Evolutionary conservation across 495 filamentous ascomycete species (phyloP).

Genomic region (Daldinia bambusicola): DNA sequence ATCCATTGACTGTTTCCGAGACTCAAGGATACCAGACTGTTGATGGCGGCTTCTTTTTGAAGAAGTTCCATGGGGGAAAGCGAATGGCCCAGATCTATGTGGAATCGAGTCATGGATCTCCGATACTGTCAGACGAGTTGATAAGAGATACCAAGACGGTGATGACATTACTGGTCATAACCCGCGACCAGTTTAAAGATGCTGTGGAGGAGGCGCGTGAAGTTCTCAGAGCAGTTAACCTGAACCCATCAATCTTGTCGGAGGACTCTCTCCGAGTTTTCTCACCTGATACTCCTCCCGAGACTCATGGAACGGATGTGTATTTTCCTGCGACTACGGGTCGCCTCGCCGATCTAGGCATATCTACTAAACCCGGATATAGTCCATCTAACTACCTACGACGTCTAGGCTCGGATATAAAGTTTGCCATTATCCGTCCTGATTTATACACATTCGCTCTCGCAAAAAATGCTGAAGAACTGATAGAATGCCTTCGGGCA

Average conservation of each 20-base stretch:
- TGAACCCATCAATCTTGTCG: constrained; percentile 20
- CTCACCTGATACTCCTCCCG: not conserved
- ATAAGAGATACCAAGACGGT: constrained; percentile 22
- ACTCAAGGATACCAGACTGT: constrained; percentile 36
- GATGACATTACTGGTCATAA: constrained; percentile 34
- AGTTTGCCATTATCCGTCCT: constrained; percentile 37
- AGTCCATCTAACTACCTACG: constrained; percentile 17
- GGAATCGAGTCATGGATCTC: constrained; percentile 12
- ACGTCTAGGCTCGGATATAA: constrained; percentile 17
- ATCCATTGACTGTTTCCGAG: constrained; percentile 27
- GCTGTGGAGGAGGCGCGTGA: constrained; percentile 16
- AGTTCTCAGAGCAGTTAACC: constrained; percentile 17
- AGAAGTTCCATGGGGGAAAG: constrained; percentile 38
- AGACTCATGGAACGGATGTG: not conserved
- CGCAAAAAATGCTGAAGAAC: constrained; percentile 17
- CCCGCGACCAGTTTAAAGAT: constrained; percentile 1
- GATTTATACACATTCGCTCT: constrained; percentile 40
- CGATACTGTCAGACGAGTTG: constrained; percentile 38
- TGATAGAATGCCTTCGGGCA: constrained; percentile 20
- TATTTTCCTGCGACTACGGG: constrained; percentile 16
- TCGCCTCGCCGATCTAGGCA: not conserved
- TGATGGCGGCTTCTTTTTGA: constrained; percentile 41
- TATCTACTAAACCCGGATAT: constrained; percentile 15
- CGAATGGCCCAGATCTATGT: constrained; percentile 46
- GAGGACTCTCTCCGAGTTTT: constrained; percentile 22